A percentile compares a stretch with the other conserved stretches of the same genome.
These are phyloP conservation scores for Tylopilus vinaceipallidus DNA, from an alignment of 768 basidiomycete species.

Conservation along the genomic window DNA sequence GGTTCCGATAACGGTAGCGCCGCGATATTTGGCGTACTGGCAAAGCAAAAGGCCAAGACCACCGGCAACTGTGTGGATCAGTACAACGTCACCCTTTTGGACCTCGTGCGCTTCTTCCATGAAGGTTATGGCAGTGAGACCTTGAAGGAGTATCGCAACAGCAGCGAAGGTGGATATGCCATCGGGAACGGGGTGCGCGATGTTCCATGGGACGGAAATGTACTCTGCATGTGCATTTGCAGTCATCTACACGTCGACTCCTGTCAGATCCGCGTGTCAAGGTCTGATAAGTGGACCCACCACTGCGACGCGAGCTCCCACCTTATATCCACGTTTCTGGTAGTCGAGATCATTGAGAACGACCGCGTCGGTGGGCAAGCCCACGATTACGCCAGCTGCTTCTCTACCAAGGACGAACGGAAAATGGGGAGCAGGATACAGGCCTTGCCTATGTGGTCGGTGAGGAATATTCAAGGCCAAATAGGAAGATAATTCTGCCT, in stretches of 20 bases:
- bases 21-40: slow-evolving; percentile 68
- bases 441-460: slow-evolving; percentile 45
- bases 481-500: slow-evolving; percentile 44
- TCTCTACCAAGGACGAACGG: slow-evolving; percentile 79
- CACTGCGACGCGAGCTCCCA: slow-evolving; percentile 70
- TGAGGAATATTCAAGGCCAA: neutral
- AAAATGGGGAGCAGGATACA: slow-evolving; percentile 57
- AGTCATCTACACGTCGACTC: slow-evolving; percentile 35
- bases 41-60: slow-evolving; percentile 73
- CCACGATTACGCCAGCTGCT: slow-evolving; percentile 70
- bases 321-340: slow-evolving; percentile 59
- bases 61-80: slow-evolving; percentile 91
- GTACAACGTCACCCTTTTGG: slow-evolving; percentile 72
- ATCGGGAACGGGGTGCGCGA: slow-evolving; percentile 64
- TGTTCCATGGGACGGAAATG: slow-evolving; percentile 60
- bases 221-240: slow-evolving; percentile 69
- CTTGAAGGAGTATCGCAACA: slow-evolving; percentile 70
- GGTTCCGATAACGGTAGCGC: slow-evolving; percentile 91
- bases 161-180: slow-evolving; percentile 57
- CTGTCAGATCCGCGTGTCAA: neutral
- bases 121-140: slow-evolving; percentile 74
- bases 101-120: slow-evolving; percentile 85
- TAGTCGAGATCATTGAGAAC: slow-evolving; percentile 59
- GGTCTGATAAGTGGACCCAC: slow-evolving; percentile 41
- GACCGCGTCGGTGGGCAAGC: slow-evolving; percentile 71